These are phyloP conservation scores for Gastrodia elata DNA, from an alignment of 106 monocot species.

Conservation along the genomic window DNA sequence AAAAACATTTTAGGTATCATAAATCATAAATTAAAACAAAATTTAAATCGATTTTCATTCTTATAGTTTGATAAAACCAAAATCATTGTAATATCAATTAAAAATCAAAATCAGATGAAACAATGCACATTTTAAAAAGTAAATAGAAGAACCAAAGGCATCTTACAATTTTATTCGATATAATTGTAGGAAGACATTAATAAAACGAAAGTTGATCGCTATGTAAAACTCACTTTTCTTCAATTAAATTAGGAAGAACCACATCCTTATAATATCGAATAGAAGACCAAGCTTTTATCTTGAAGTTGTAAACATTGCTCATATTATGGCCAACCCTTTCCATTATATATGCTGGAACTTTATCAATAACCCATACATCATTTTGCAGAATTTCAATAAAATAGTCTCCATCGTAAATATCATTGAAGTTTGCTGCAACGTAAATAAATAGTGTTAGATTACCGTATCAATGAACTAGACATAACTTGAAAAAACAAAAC, in stretches of 20 bases:
- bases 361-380: constrained; percentile 79
- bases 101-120: neutral
- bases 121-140: neutral
- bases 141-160: neutral
- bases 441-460: constrained; percentile 4
- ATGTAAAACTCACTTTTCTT: constrained; percentile 72
- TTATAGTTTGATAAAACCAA: too few relatives aligned
- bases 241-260: constrained; percentile 77
- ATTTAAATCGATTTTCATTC: too few relatives aligned
- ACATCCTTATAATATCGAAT: constrained; percentile 67
- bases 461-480: constrained; percentile 1
- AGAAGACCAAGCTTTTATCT: constrained; percentile 86
- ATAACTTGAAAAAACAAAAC: neutral
- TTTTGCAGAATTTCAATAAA: constrained; percentile 66
- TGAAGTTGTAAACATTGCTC: constrained; percentile 96
- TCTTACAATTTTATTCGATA: neutral
- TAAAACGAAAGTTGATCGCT: neutral
- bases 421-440: constrained; percentile 83
- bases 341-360: constrained; percentile 85
- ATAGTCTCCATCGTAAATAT: constrained; percentile 92
- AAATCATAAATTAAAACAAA: too few relatives aligned
- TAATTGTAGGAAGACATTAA: neutral
- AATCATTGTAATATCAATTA: too few relatives aligned
- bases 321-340: constrained; percentile 92
- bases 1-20: too few relatives aligned